phyloP scores from a whole-genome alignment of 2,329 filamentous ascomycete species.

The Raffaelea ambrosiae region DNA sequence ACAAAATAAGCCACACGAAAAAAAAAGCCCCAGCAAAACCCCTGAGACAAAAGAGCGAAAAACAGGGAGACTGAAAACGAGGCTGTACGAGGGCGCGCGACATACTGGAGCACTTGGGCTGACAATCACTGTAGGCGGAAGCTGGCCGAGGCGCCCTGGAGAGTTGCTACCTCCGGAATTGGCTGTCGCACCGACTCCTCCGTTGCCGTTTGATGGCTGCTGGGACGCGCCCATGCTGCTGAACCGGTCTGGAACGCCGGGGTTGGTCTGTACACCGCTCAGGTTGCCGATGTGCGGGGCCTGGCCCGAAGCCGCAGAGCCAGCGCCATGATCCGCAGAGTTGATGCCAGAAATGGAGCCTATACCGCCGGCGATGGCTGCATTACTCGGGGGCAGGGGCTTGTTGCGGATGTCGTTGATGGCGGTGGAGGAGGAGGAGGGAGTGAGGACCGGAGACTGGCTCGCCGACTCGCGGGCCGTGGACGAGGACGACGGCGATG shows the following conservation, averaged over 20 bases:
- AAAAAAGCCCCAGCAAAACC: too few relatives aligned
- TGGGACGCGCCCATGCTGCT: constrained; percentile 23
- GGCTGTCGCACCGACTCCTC: constrained; percentile 12
- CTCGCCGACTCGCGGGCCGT: constrained; percentile 38
- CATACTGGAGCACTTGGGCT: constrained; percentile 88
- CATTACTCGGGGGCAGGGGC: constrained; percentile 54
- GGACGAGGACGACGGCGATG: constrained; percentile 63
- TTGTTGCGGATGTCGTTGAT: constrained; percentile 82
- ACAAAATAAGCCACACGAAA: too few relatives aligned
- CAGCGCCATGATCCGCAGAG: constrained; percentile 2
- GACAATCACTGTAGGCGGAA: constrained; percentile 85
- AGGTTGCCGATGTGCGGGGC: constrained; percentile 26
- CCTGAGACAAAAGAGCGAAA: constrained; percentile 9
- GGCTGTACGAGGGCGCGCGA: too few relatives aligned
- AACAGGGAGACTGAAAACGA: constrained; percentile 10
- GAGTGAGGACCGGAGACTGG: constrained; percentile 61
- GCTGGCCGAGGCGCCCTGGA: constrained; percentile 52
- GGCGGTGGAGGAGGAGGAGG: constrained; percentile 81
- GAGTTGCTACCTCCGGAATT: constrained; percentile 44
- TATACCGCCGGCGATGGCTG: constrained; percentile 33
- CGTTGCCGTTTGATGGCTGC: constrained; percentile 37
- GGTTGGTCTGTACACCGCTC: constrained; percentile 21
- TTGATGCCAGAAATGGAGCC: constrained; percentile 13
- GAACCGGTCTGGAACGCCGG: constrained; percentile 27
- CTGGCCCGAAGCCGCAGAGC: constrained; percentile 22